These are phyloP conservation scores for Crucihimalaya himalaica DNA, from an alignment of 345 rosid species.

Conservation along the genomic window DNA sequence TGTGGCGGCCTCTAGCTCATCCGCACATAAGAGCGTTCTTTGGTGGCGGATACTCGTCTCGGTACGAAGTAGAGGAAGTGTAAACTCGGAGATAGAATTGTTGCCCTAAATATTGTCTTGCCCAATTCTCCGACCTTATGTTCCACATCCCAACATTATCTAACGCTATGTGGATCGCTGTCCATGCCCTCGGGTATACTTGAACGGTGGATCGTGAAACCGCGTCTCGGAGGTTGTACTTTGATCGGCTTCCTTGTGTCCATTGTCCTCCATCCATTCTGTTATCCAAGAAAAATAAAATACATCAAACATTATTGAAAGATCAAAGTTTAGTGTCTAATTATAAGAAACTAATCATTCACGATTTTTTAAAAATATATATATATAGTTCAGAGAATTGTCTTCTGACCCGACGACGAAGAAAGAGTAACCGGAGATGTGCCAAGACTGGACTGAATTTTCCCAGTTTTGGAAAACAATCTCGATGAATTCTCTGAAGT, in stretches of 20 bases:
- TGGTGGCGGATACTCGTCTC: constrained; percentile 83
- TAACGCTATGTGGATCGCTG: constrained; percentile 77
- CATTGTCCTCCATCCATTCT: constrained; percentile 98
- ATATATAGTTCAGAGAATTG: neutral
- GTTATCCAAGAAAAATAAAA: constrained; percentile 11
- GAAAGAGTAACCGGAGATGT: constrained; percentile 80
- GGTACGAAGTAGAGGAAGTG: constrained; percentile 63
- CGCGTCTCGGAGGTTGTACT: constrained; percentile 78
- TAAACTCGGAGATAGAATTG: constrained; percentile 85
- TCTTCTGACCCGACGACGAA: constrained; percentile 80
- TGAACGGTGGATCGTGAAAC: constrained; percentile 77
- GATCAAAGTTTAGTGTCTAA: neutral
- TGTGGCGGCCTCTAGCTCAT: constrained; percentile 72
- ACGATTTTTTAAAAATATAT: too few relatives aligned
- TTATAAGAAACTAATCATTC: neutral
- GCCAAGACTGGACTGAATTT: constrained; percentile 81
- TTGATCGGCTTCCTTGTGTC: constrained; percentile 66
- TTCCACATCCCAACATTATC: constrained; percentile 99
- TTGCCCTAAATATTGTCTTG: constrained; percentile 87
- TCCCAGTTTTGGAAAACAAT: constrained; percentile 88
- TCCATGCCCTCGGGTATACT: constrained; percentile 94
- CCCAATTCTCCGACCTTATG: constrained; percentile 88
- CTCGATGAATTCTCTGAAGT: constrained; percentile 73
- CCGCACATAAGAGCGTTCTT: constrained; percentile 89
- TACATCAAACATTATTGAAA: constrained; percentile 7